A percentile compares a stretch with the other conserved stretches of the same genome.
Conservation (phyloP, 1,284 basidiomycete species). For the Ceratobasidium theobromae region DNA sequence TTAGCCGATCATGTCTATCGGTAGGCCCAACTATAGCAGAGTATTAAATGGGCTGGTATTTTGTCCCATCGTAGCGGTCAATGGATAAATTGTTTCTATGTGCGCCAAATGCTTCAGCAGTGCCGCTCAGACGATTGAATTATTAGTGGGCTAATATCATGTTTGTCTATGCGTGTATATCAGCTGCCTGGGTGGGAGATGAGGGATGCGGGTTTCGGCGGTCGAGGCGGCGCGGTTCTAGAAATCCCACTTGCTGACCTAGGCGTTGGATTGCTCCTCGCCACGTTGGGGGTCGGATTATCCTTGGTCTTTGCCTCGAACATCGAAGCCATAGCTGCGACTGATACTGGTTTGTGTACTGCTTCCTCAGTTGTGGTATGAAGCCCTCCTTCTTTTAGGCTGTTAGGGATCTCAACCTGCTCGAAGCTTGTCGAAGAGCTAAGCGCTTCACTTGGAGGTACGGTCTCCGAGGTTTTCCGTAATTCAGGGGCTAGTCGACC, state of each 20-base stretch:
- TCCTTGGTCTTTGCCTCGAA: conserved; percentile 25
- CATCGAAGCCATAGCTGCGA: conserved; percentile 19
- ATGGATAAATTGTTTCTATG: conserved; percentile 30
- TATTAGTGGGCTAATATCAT: background rate
- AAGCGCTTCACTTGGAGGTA: background rate
- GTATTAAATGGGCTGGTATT: background rate
- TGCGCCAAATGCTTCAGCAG: background rate
- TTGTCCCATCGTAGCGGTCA: conserved; percentile 8
- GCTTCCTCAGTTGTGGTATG: background rate
- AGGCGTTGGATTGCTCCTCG: background rate
- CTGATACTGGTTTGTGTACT: conserved; percentile 2
- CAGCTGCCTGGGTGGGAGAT: conserved; percentile 11
- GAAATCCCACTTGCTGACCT: conserved; percentile 15
- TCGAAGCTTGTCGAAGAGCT: conserved; percentile 28
- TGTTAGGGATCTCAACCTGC: conserved; percentile 11
- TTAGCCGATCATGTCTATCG: conserved; percentile 66
- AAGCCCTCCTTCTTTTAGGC: conserved; percentile 14
- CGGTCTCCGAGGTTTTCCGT: background rate
- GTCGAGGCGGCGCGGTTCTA: conserved; percentile 23
- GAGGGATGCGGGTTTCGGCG: conserved; percentile 21
- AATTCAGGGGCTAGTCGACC: background rate
- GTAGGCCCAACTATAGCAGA: conserved; percentile 38
- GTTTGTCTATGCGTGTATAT: background rate
- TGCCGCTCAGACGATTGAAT: background rate
- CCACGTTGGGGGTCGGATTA: background rate